Base-by-base conservation (phyloP, 2,329 filamentous ascomycete genomes). In the Basipetospora chlamydospora region DNA sequence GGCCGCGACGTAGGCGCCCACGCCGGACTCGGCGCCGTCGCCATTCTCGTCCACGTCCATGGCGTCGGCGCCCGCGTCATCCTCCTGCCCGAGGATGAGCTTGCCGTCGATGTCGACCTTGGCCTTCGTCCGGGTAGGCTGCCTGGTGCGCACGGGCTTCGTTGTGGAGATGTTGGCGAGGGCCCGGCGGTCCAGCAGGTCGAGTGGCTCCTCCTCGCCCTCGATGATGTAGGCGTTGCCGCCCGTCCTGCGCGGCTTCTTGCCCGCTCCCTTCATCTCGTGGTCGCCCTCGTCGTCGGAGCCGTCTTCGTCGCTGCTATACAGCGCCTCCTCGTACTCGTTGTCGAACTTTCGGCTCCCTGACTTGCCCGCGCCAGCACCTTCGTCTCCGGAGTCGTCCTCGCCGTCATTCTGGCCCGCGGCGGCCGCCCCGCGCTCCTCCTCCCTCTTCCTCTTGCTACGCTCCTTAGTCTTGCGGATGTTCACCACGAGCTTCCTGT, bases 381-480 rank as follows among this genome's bases (percentile, higher is more conserved):
- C 63, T 2, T 66, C 67, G 0, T 66, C 68, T 3, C 71, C 67
- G 5, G 65, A 70, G 6, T 67, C 74, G 6, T 69, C 79, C 1
- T 61, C 71, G 13, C 63, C 70, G 8, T 63, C 69, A 6, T 63
- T 68, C 7, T 6, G 13, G 13, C 17, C 21, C 4, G 12, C 31
- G 16, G 7, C 31, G 9, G 5, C 30, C 18, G 10, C 31, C 11
- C 20, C 28, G 67, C 73, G 31, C 63, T 66, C 63, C 2, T 69
- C 73, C 16, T 80, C 80, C 68, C 86, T 93, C 68, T 86, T 87
- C 59, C 80, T 77, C 73, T 94, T 95, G 49, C 73, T 77, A 43
- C 88, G 74, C 57, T 96, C 88, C 55, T 86, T 83, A 25, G 83
- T 86, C 66, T 98, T 98, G 48, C 88, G 81, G 51, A 98, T 95